A percentile compares a stretch with the other conserved stretches of the same genome.
Evolutionary conservation across 768 basidiomycete genomes (phyloP).

Genomic region (Lactarius pseudohatsudake): DNA sequence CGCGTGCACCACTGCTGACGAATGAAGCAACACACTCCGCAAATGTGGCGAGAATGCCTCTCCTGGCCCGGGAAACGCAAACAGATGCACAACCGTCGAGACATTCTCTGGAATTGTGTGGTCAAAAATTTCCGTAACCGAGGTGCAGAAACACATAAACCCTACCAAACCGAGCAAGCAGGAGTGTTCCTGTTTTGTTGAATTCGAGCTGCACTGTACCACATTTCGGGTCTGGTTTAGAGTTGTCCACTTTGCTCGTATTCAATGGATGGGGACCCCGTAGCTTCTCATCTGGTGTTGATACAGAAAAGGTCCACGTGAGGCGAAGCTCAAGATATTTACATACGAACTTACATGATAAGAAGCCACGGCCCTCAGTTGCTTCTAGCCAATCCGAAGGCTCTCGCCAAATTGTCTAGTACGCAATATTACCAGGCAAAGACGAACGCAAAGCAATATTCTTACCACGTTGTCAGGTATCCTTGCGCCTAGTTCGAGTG

Average conservation of each 20-base stretch:
- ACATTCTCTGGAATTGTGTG: conserved; percentile 50
- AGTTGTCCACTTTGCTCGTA: conserved; percentile 52
- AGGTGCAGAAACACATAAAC: conserved; percentile 10
- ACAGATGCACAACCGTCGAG: conserved; percentile 66
- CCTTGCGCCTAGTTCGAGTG: conserved; percentile 60
- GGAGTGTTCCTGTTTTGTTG: conserved; percentile 71
- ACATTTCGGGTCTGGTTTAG: conserved; percentile 62
- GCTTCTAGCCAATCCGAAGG: conserved; percentile 81
- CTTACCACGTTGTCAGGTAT: conserved; percentile 59
- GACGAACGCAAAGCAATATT: conserved; percentile 16
- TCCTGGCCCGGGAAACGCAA: conserved; percentile 63
- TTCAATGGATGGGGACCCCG: conserved; percentile 55
- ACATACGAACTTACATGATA: conserved; percentile 63
- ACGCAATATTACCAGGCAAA: conserved; percentile 15
- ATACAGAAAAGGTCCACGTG: background rate
- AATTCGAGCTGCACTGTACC: conserved; percentile 76
- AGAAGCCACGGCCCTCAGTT: conserved; percentile 81
- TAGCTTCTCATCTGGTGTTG: conserved; percentile 59
- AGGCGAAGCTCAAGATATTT: background rate
- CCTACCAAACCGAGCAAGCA: conserved; percentile 74
- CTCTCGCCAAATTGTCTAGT: conserved; percentile 82
- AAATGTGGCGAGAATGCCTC: conserved; percentile 60
- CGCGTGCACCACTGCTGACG: conserved; percentile 59
- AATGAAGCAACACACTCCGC: conserved; percentile 66
- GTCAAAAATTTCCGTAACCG: conserved; percentile 19